A percentile compares a stretch with the other conserved stretches of the same genome.
Evolutionary conservation across 1,284 basidiomycete genomes (phyloP).

Genomic region (Trametes polyzona): DNA sequence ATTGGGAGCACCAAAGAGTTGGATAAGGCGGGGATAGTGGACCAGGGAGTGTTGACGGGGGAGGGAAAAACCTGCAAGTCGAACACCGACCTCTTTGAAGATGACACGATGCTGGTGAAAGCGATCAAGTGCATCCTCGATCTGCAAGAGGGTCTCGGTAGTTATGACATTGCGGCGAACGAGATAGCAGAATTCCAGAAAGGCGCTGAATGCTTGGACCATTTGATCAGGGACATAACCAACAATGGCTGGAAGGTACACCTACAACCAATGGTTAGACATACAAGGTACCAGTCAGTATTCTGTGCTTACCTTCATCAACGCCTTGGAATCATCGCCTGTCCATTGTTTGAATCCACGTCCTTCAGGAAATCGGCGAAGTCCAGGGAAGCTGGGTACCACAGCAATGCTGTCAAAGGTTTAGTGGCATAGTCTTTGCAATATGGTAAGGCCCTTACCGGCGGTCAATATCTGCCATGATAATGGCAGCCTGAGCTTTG

Average conservation of each 20-base stretch:
- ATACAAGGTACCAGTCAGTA: background rate
- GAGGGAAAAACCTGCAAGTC: slow-evolving; percentile 14
- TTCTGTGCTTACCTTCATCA: slow-evolving; percentile 27
- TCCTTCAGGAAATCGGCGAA: slow-evolving; percentile 22
- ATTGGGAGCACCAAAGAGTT: slow-evolving; percentile 26
- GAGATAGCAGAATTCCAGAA: slow-evolving; percentile 26
- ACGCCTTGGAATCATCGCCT: slow-evolving; percentile 28
- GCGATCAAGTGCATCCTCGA: background rate
- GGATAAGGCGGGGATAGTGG: slow-evolving; percentile 17
- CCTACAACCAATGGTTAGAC: background rate
- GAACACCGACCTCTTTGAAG: slow-evolving; percentile 19
- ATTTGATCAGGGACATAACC: slow-evolving; percentile 19
- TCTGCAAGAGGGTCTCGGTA: too few species aligned
- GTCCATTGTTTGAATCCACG: slow-evolving; percentile 22
- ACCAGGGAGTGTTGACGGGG: slow-evolving; percentile 25
- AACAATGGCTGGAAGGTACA: slow-evolving; percentile 17
- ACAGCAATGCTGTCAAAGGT: slow-evolving; percentile 18
- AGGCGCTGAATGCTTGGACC: slow-evolving; percentile 5
- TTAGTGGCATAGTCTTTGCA: too few species aligned
- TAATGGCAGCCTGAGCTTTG: background rate
- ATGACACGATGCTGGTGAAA: slow-evolving; percentile 10
- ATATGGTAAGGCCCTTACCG: too few species aligned
- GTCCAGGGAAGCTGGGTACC: slow-evolving; percentile 19
- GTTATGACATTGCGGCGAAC: slow-evolving; percentile 6
- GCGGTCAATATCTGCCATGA: slow-evolving; percentile 28